Base-by-base conservation (phyloP, 2,329 filamentous ascomycete genomes). In the Penicillium freii region DNA sequence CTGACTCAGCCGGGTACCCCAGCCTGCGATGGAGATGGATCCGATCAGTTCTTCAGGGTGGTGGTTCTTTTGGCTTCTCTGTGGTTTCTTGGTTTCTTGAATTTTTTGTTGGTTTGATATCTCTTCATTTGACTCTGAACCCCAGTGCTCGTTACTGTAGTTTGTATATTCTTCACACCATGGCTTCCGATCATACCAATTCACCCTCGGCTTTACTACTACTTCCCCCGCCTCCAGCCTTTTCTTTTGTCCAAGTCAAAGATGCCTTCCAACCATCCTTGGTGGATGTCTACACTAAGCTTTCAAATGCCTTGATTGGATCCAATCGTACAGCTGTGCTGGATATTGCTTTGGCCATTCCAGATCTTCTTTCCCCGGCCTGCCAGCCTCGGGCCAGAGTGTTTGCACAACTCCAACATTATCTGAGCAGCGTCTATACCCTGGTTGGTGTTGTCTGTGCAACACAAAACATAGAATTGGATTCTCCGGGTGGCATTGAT, bases 361-460 rank as follows among this genome's bases (percentile, higher is more conserved):
- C 87, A 2, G 78, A 88, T 51, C 80, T 92, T 13, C 76, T 80
- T 46, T 81, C 83, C 21, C 75, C 76, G 33, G 76, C 78, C 25
- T 75, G 77, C 23, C 74, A 76, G 31, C 79, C 82, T 45, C 81
- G 83, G 65, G 78, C 82, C 25, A 77, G 84, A 45, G 78, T 84
- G 19, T 96, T 92, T 82, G 70, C 80, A 34, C 76, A 81, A n/a
- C 83, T 87, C 0, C 91, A 96, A 73, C 80, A 82, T n/a, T 79
- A 93, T 5, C 76, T 97, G 23, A 89, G 89, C 3, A 84, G 84
- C 27, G 71, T 95, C 25, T 97, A 97, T 80, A 86, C 87, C 66
- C 81, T 97, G 49, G 79, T 94, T 55, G 88, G 88, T 34, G 78
- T 87, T 45, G 79, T 91, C n/a, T 91, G 88, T 61, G 84, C 87